Evolutionary conservation across 371 early-diverging fungal genomes (phyloP), one percentile per base, ranked within the genome.

Genomic region (Mortierella sp.): DNA sequence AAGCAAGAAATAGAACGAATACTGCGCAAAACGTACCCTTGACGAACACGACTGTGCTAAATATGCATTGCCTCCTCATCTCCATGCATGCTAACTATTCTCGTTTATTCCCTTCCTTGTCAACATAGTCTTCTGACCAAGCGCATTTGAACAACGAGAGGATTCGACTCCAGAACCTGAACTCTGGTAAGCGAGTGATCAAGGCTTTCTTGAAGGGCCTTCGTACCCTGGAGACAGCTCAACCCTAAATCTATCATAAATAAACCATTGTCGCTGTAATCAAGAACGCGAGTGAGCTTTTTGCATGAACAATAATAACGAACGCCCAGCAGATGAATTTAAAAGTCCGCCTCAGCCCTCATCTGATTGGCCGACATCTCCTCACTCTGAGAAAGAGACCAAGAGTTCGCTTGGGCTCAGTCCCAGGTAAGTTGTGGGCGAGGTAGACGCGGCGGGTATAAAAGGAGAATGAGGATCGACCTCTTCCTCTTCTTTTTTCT

Each of bases 131-230:
- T 18, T 93, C 96, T 1, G 96, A 96, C 82, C 95, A 96, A 80
- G 96, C 96, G 0, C 96, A 96, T 87, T 88, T 96, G 81, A 92
- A 91, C 75, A 95, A 96, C 71, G 96, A 96, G 83, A 90, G 96
- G 43, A 95, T 96, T 60, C 89, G 95, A 11, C 79, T 95, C 48
- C 90, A 90, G 63, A 96, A 96, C 78, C 78, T 96, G 43, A 86
- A 92, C 81, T 92, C 92, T 38, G 96, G 96, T 21, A 91, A 92
- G 76, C 89, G 92, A 18, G 92, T 96, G 58, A 89, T 96, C 54
- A 92, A 92, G 81, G 80, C 88, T 7, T 90, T 93, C 72, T 75
- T 93, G 35, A 83, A 58, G 48, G 80, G 87, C 27, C 74, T 87
- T n/a, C 77, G 85, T 7, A 73, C 85, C 5, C 65, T 84, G 21